Conservation (phyloP, 768 basidiomycete genomes). For the Suillus luteus region DNA sequence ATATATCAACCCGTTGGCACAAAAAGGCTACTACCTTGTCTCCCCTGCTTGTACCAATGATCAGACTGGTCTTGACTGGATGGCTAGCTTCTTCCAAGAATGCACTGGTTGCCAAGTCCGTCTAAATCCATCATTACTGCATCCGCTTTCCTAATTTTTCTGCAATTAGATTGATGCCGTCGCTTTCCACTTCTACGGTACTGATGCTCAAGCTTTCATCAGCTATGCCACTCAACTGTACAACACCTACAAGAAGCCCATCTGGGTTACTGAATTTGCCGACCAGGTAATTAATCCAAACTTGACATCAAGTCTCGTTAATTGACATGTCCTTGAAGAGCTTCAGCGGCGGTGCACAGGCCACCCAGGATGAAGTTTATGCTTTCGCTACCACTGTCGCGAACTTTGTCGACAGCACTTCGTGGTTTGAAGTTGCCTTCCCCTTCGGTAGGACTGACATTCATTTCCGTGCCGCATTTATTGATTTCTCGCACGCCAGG, state of each 20-base stretch:
- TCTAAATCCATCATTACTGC: slow-evolving; percentile 11
- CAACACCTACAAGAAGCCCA: slow-evolving; percentile 39
- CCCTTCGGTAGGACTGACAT: slow-evolving; percentile 58
- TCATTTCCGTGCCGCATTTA: neutral
- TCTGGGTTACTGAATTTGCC: slow-evolving; percentile 76
- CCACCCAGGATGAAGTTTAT: slow-evolving; percentile 41
- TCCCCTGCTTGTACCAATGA: slow-evolving; percentile 71
- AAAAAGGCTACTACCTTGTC: slow-evolving; percentile 63
- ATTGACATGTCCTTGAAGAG: slow-evolving; percentile 38
- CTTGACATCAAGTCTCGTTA: slow-evolving; percentile 6
- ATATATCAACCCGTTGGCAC: slow-evolving; percentile 64
- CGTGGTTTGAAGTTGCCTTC: slow-evolving; percentile 42
- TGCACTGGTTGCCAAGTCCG: slow-evolving; percentile 60
- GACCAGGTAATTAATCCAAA: slow-evolving; percentile 47
- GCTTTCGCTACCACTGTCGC: slow-evolving; percentile 49
- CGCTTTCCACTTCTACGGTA: slow-evolving; percentile 74
- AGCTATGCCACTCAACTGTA: slow-evolving; percentile 52
- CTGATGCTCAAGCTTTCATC: slow-evolving; percentile 47
- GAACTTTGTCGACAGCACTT: slow-evolving; percentile 46
- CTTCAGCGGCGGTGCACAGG: slow-evolving; percentile 52
- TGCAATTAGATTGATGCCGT: slow-evolving; percentile 51
- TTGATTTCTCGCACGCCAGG: slow-evolving; percentile 39
- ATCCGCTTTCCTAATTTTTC: neutral
- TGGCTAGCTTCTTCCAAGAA: slow-evolving; percentile 53
- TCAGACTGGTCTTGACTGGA: slow-evolving; percentile 62